Evolutionary conservation across 345 rosid species (phyloP), one percentile per base, ranked within the genome.

Genomic region (Moricandia arvensis): DNA sequence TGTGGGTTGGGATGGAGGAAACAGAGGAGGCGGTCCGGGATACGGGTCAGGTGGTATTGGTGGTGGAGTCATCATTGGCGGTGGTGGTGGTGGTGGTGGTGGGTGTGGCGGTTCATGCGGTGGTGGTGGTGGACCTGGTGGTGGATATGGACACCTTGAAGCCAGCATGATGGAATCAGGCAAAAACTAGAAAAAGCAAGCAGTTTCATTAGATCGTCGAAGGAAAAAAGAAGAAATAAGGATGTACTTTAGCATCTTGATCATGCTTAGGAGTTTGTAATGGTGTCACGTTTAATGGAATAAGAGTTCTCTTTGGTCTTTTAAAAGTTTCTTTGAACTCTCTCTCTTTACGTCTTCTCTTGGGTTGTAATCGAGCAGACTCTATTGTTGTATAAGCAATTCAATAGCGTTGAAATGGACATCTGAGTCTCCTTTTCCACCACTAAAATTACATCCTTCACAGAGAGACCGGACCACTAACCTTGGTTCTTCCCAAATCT

Each of bases 341-440:
- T 67, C 37, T 67, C 18, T 55, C 27, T 59, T 26, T 59, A 29
- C 71, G 51, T 41, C 59, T 63, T 38, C n/a, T 69, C 59, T 69
- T 63, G 41, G 37, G 3, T 63, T 69, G 6, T 8, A 63, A 76
- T 59, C 7, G 45, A 29, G 70, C 29, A 38, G 38, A 53, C 38
- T 82, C 80, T 89, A 71, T 83, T 87, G 54, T 83, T 87, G 54
- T 83, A 85, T 57, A 92, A 70, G 62, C 83, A 85, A 74, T 87
- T 90, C 30, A 95, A 59, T 67, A 89, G 76, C 58, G 87, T 84
- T 9, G 96, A 92, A 77, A 75, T 90, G 0, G 87, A 83, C 98
- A 89, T 89, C 74, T 90, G 94, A 63, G 97, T 90, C 71, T 95
- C 96, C 63, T 86, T 86, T 85, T 88, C 97, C 77, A 95, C 77